Evolutionary conservation across 1,284 basidiomycete species (phyloP).

Genomic region (Coniophora puteana): DNA sequence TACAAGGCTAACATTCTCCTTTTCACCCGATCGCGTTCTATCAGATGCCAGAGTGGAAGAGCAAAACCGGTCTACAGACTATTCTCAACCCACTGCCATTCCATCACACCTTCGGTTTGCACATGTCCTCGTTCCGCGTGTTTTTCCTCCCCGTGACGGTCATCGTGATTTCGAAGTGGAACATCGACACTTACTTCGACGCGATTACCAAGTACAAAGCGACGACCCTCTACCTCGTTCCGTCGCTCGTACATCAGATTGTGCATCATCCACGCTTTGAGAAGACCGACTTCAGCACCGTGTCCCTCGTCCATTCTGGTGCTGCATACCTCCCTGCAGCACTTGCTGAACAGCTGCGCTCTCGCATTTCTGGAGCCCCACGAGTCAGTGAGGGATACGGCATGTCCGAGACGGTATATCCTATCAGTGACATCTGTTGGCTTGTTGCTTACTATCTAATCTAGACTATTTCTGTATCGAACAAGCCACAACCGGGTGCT

Average conservation of each 20-base stretch:
- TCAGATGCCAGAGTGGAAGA: conserved; percentile 37
- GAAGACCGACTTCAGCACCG: conserved; percentile 50
- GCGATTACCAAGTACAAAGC: conserved; percentile 50
- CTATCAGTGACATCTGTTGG: not conserved
- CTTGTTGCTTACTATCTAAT: conserved; percentile 2
- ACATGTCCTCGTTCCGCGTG: conserved; percentile 46
- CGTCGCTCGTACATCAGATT: conserved; percentile 64
- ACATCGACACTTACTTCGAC: conserved; percentile 39
- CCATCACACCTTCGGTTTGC: conserved; percentile 66
- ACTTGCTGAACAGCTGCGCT: conserved; percentile 39
- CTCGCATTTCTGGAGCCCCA: conserved; percentile 32
- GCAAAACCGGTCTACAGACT: conserved; percentile 42
- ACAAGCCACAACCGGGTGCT: conserved; percentile 41
- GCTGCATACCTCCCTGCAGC: conserved; percentile 66
- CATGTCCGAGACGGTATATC: conserved; percentile 64
- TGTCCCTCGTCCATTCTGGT: conserved; percentile 45
- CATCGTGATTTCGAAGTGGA: conserved; percentile 60
- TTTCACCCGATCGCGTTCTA: not conserved
- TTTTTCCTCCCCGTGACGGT: conserved; percentile 42
- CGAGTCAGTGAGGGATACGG: conserved; percentile 61
- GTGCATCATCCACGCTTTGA: conserved; percentile 49
- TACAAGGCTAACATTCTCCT: not conserved
- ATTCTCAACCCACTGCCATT: conserved; percentile 60
- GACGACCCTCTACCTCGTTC: conserved; percentile 49
- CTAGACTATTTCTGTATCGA: conserved; percentile 55